Evolutionary conservation across 305 asterid genomes (phyloP).

Genomic region (Ajuga reptans): DNA sequence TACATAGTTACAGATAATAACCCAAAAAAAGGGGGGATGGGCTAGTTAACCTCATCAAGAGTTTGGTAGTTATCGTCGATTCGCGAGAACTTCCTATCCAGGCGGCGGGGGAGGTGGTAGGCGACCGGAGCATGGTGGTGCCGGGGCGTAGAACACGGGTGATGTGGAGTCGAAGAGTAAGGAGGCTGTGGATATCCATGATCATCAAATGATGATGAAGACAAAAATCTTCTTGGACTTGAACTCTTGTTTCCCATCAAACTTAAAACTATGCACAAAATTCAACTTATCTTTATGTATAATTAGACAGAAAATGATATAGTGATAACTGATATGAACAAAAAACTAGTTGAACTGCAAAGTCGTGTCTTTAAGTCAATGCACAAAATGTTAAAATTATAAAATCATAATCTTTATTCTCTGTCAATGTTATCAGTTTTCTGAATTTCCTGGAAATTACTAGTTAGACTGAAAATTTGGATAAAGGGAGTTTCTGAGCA

Average conservation of each 20-base stretch:
- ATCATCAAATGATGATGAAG: slow-evolving; percentile 32
- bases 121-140: slow-evolving; percentile 36
- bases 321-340: background rate
- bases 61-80: slow-evolving; percentile 50
- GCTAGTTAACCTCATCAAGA: slow-evolving; percentile 39
- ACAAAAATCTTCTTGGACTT: slow-evolving; percentile 23
- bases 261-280: background rate
- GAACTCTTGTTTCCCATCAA: slow-evolving; percentile 35
- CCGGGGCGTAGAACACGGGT: slow-evolving; percentile 35
- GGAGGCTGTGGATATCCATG: slow-evolving; percentile 18
- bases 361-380: slow-evolving; percentile 16
- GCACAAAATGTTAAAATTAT: background rate
- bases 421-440: too few species aligned
- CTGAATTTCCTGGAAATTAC: slow-evolving; percentile 22
- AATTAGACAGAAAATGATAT: background rate
- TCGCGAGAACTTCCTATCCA: slow-evolving; percentile 39
- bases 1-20: background rate
- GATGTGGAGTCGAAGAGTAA: slow-evolving; percentile 21
- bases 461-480: background rate
- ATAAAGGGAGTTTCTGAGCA: background rate
- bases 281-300: background rate
- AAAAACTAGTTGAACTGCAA: background rate
- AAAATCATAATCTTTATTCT: background rate
- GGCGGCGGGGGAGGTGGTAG: slow-evolving; percentile 24
- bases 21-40: background rate